phyloP scores from a whole-genome alignment of 164 flowering plant species.

The Dillenia turbinata region DNA sequence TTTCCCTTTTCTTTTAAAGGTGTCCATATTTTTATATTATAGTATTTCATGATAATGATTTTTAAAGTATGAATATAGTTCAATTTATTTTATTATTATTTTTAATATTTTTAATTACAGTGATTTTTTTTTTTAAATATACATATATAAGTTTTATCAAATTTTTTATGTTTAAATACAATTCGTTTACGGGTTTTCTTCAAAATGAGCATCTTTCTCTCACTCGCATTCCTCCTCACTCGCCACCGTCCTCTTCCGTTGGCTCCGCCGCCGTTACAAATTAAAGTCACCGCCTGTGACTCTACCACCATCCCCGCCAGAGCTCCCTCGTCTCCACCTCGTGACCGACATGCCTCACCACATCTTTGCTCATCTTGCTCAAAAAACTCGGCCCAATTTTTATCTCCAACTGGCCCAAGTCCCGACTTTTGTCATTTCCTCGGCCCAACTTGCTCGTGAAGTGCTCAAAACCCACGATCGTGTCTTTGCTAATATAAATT shows the following conservation, averaged over 20 bases:
- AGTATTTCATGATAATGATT: too few relatives aligned
- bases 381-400: slow-evolving; percentile 37
- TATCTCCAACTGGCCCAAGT: slow-evolving; percentile 45
- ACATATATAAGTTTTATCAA: too few relatives aligned
- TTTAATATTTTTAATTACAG: too few relatives aligned
- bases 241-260: not conserved
- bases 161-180: too few relatives aligned
- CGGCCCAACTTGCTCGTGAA: slow-evolving; percentile 30
- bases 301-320: slow-evolving; percentile 35
- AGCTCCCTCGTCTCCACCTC: slow-evolving; percentile 51
- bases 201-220: not conserved
- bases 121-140: too few relatives aligned
- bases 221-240: not conserved
- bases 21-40: too few relatives aligned
- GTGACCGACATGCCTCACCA: slow-evolving; percentile 49
- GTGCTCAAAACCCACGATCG: slow-evolving; percentile 47
- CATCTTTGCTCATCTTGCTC: slow-evolving; percentile 31
- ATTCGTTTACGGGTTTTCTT: too few relatives aligned
- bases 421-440: slow-evolving; percentile 52
- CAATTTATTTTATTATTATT: too few relatives aligned
- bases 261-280: not conserved
- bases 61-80: too few relatives aligned
- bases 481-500: slow-evolving; percentile 32
- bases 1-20: too few relatives aligned
- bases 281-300: not conserved